Conservation (phyloP, 805 yeast genomes). For the Metschnikowia bowlesiae region DNA sequence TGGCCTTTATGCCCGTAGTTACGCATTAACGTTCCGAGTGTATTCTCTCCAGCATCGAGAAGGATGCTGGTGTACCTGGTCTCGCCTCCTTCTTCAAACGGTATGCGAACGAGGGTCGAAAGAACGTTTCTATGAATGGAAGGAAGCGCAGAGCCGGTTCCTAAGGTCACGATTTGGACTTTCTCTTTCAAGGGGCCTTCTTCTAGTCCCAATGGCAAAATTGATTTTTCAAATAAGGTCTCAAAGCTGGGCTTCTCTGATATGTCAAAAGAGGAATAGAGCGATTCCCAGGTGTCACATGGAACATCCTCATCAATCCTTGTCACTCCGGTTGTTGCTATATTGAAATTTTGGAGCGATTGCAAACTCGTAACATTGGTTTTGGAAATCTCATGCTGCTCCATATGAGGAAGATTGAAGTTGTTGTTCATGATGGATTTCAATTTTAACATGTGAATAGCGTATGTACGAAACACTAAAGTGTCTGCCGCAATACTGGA, state of each 20-base stretch:
- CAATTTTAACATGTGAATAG: conserved; percentile 51
- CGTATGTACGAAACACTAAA: conserved; percentile 54
- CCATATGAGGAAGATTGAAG: conserved; percentile 40
- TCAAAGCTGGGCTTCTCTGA: conserved; percentile 20
- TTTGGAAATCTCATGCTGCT: conserved; percentile 16
- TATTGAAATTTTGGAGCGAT: conserved; percentile 26
- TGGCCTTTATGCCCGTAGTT: conserved; percentile 48
- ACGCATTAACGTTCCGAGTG: conserved; percentile 68
- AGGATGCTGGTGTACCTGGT: conserved; percentile 44
- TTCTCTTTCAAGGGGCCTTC: conserved; percentile 37
- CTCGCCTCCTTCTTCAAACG: conserved; percentile 32
- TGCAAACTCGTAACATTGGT: conserved; percentile 21
- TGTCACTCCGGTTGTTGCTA: conserved; percentile 21
- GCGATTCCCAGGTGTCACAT: conserved; percentile 23
- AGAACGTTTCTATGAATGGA: conserved; percentile 80
- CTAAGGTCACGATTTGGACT: conserved; percentile 71
- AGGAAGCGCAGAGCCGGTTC: conserved; percentile 93
- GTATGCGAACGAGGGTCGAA: conserved; percentile 72
- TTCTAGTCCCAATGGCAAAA: conserved; percentile 17
- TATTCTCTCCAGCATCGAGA: conserved; percentile 95
- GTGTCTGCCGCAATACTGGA: conserved; percentile 56
- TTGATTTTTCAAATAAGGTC: conserved; percentile 11
- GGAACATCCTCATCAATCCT: conserved; percentile 17
- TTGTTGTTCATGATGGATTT: conserved; percentile 45
- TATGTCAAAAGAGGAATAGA: conserved; percentile 16